phyloP scores from a whole-genome alignment of 768 basidiomycete species.

The Daedaleopsis sinensis region DNA sequence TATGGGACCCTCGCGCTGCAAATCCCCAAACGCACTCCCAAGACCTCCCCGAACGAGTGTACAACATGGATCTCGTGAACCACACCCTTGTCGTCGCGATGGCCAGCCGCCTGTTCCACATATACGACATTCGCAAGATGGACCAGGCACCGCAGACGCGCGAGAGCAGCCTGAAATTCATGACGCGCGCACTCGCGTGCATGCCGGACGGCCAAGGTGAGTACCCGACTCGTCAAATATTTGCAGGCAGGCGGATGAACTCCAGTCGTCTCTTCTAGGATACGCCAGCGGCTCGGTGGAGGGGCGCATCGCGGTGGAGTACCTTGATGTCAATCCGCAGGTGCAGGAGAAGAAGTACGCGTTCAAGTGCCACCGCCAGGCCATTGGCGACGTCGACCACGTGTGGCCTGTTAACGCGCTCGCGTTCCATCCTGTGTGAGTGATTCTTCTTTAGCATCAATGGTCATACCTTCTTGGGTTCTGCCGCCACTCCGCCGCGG shows the following conservation, averaged over 20 bases:
- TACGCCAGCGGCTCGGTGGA: conserved; percentile 95
- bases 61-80: conserved; percentile 78
- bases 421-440: conserved; percentile 88
- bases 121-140: conserved; percentile 87
- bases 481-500: too few relatives aligned
- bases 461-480: too few relatives aligned
- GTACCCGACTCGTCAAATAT: conserved; percentile 12
- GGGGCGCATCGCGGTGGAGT: conserved; percentile 96
- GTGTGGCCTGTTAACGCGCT: conserved; percentile 97
- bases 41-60: conserved; percentile 80
- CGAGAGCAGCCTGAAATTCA: conserved; percentile 93
- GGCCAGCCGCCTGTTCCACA: conserved; percentile 88
- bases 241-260: neutral
- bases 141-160: conserved; percentile 72
- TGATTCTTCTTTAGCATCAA: conserved; percentile 10
- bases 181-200: conserved; percentile 89
- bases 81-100: conserved; percentile 88
- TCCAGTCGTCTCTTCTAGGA: conserved; percentile 40
- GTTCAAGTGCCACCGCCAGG: conserved; percentile 95
- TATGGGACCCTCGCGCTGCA: conserved; percentile 81
- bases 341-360: conserved; percentile 91
- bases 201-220: conserved; percentile 92
- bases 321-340: conserved; percentile 81
- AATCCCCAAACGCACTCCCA: conserved; percentile 61
- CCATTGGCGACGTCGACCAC: conserved; percentile 88